A percentile compares a stretch with the other conserved stretches of the same genome.
phyloP scores from a whole-genome alignment of 148 eudicot species.

The Polygonum maritimum region DNA sequence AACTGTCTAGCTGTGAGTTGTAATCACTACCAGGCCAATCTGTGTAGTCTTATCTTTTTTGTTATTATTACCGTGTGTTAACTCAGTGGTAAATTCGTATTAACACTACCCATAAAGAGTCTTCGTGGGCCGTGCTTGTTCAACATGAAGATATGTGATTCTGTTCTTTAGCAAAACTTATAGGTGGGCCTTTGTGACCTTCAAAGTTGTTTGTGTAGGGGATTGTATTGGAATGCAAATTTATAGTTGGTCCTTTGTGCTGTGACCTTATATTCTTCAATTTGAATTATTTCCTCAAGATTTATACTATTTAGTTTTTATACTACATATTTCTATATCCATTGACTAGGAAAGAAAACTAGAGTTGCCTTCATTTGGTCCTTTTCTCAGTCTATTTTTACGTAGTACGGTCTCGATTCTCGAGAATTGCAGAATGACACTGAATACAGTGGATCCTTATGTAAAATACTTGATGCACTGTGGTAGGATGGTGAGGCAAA shows the following conservation, averaged over 20 bases:
- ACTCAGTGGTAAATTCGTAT: too few relatives aligned
- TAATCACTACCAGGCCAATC: not conserved
- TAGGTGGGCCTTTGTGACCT: not conserved
- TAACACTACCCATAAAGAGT: not conserved
- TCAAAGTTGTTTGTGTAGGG: not conserved
- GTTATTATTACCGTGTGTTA: not conserved
- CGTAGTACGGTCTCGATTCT: not conserved
- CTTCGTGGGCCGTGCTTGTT: not conserved
- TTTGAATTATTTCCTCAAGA: not conserved
- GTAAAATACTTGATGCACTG: conserved; percentile 6
- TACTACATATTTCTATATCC: not conserved
- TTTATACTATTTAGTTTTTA: not conserved
- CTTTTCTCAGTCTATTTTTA: not conserved
- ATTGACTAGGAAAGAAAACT: not conserved
- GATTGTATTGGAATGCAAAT: not conserved
- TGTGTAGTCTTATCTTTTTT: not conserved
- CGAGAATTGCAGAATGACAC: not conserved
- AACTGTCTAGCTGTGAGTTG: not conserved
- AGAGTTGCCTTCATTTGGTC: not conserved
- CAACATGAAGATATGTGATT: not conserved
- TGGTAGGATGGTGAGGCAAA: conserved; percentile 66
- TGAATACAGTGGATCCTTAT: not conserved
- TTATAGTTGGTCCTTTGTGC: not conserved
- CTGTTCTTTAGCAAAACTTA: not conserved
- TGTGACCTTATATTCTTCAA: not conserved